Conservation (phyloP, 140 eudicot genomes). For the Ambrosia hybrid region DNA sequence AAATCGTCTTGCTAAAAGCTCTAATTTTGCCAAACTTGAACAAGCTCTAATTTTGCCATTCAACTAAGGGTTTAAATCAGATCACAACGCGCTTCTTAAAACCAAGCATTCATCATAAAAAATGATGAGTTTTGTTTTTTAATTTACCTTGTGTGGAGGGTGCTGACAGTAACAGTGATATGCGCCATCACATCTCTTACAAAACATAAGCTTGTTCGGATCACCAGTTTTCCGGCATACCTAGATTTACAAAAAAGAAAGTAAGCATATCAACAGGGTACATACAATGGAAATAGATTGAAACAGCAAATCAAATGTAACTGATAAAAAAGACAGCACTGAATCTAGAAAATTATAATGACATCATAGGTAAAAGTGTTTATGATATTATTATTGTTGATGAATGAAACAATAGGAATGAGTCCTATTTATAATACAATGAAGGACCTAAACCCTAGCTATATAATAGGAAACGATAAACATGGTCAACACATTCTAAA, state of each 20-base stretch:
- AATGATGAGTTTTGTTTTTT: background rate
- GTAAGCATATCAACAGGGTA: background rate
- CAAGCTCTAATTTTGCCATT: no score
- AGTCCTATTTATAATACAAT: no score
- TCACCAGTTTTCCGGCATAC: conserved; percentile 86
- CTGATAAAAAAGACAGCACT: background rate
- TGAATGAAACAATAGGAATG: no score
- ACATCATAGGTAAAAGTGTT: background rate
- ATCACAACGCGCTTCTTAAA: no score
- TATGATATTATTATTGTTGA: no score
- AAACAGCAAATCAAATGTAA: background rate
- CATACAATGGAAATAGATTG: background rate
- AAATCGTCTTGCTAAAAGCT: no score
- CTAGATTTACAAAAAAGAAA: conserved; percentile 32
- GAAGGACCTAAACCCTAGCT: no score
- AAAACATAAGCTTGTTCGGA: conserved; percentile 79
- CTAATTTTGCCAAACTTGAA: no score
- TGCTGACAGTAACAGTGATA: conserved; percentile 92
- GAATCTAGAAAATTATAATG: background rate
- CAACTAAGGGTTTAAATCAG: no score
- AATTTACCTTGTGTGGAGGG: conserved; percentile 83
- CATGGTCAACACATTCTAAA: no score
- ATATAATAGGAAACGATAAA: no score
- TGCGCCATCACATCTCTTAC: conserved; percentile 93
- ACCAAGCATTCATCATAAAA: background rate